Evolutionary conservation across 176 grass and related monocot genomes (phyloP), one percentile per base, ranked within the genome.

Genomic region (Oryza glumipatula): DNA sequence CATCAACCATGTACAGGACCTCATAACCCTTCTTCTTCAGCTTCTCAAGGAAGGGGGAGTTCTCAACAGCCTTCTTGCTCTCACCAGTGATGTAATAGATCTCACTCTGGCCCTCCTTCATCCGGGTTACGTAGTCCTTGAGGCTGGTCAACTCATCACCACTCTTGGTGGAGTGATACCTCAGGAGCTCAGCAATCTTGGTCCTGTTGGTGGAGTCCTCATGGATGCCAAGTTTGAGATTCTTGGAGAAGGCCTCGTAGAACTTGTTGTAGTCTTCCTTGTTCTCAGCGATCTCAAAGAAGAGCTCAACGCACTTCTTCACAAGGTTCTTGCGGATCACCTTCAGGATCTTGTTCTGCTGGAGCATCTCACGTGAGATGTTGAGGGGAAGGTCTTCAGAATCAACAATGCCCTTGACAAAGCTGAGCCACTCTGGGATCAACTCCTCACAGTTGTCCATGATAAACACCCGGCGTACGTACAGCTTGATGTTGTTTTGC

Each of bases 41-140:
- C 94, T 92, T 97, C 86, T 97, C 94, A 3, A 97, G 87, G 87
- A 94, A 97, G 0, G 92, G 94, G 11, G 94, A 97, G 85, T 97
- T 94, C 90, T 94, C 94, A 11, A 97, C 94, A 3, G 92, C 94
- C 88, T 97, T 97, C 81, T 97, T 97, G 58, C 94, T 97, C 86
- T 97, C 94, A 67, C 94, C 94, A 44, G 87, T 89, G 32, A 92
- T 92, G 80, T 89, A 92, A 70, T 92, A 92, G 24, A 89, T 87
- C 4, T 92, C 91, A 41, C 28, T 92, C 87, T 92, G 84, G 6
- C 91, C 76, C 80, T 92, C 91, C 91, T 92, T 92, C 91, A 92
- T 92, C 72, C 91, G 78, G 41, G 91, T 89, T 8, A 92, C 91
- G 11, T 89, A 92, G 51, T 92, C 91, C 84, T 92, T 92, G 5